Evolutionary conservation across 129 eudicot species (phyloP).

Genomic region (Pseudognaphalium luteoalbum): DNA sequence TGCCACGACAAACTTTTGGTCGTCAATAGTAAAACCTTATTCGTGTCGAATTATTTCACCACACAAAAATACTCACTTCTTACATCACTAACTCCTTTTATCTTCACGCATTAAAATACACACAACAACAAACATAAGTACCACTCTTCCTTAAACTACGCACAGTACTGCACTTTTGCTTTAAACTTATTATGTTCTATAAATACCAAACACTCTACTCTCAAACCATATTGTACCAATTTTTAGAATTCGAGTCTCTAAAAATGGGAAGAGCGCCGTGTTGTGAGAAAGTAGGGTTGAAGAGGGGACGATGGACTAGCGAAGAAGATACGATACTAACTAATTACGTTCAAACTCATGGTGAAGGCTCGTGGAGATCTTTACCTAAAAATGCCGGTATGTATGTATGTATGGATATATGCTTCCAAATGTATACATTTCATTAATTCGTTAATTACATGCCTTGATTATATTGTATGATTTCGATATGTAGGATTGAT

Average conservation of each 20-base stretch:
- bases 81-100: slow-evolving; percentile 3
- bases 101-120: not conserved
- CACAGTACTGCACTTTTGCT: too few relatives aligned
- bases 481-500: slow-evolving; percentile 37
- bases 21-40: not conserved
- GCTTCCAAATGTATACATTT: too few relatives aligned
- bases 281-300: slow-evolving; percentile 82
- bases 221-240: not conserved
- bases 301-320: slow-evolving; percentile 76
- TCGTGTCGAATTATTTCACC: slow-evolving; percentile 52
- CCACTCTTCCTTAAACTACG: not conserved
- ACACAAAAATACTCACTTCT: slow-evolving; percentile 20
- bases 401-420: not conserved
- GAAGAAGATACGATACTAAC: slow-evolving; percentile 68
- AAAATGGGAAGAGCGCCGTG: slow-evolving; percentile 90
- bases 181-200: not conserved
- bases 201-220: not conserved
- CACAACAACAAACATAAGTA: not conserved
- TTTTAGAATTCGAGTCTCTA: not conserved
- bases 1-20: slow-evolving; percentile 57
- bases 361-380: slow-evolving; percentile 90
- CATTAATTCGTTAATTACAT: too few relatives aligned
- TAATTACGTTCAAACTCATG: slow-evolving; percentile 63
- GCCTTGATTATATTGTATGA: too few relatives aligned
- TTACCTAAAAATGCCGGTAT: slow-evolving; percentile 92